These are phyloP conservation scores for Toxicodendron radicans DNA, from an alignment of 345 rosid genomes.

Conservation along the genomic window DNA sequence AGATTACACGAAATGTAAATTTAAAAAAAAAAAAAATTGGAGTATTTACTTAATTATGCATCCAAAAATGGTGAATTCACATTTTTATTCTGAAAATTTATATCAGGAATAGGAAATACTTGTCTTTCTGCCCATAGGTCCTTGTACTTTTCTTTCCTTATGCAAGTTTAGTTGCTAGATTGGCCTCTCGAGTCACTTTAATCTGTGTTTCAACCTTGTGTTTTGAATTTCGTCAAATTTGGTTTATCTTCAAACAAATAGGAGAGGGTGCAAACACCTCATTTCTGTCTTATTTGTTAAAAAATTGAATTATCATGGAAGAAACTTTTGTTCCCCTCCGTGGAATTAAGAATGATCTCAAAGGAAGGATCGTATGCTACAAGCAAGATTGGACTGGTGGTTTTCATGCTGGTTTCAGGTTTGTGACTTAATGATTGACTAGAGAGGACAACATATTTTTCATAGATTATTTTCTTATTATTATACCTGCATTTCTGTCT, in stretches of 20 bases:
- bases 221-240: conserved; percentile 23
- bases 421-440: conserved; percentile 16
- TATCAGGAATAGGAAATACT: conserved; percentile 7
- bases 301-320: conserved; percentile 51
- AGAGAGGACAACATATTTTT: not conserved
- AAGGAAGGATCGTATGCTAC: conserved; percentile 67
- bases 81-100: conserved; percentile 20
- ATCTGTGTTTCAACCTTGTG: conserved; percentile 23
- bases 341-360: conserved; percentile 73
- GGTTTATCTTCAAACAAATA: conserved; percentile 16
- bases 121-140: conserved; percentile 36
- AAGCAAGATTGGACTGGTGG: conserved; percentile 81
- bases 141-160: conserved; percentile 15
- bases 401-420: conserved; percentile 72
- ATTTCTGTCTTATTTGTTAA: conserved; percentile 16
- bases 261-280: not conserved
- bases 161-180: conserved; percentile 33
- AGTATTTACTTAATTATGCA: not conserved
- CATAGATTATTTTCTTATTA: not conserved
- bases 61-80: conserved; percentile 23
- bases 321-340: conserved; percentile 80
- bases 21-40: not conserved
- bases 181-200: conserved; percentile 61
- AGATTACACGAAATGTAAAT: conserved; percentile 43
- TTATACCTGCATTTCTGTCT: conserved; percentile 10